These are phyloP conservation scores for Knoxdaviesia proteae DNA, from an alignment of 2,329 filamentous ascomycete species.

Conservation along the genomic window DNA sequence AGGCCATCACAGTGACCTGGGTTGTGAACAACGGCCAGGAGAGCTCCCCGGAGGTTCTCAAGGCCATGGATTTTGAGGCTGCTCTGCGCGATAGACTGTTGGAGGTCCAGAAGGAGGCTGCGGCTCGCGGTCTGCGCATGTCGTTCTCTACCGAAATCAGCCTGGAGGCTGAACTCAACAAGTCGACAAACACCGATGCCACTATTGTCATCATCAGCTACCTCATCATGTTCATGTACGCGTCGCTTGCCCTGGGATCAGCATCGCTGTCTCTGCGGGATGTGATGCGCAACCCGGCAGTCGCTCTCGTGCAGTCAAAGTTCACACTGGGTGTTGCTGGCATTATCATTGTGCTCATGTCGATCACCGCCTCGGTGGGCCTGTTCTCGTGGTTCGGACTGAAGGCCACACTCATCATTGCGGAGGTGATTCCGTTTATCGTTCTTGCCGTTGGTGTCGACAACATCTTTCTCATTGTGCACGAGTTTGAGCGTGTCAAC, in stretches of 20 bases:
- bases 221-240: slow-evolving; percentile 96
- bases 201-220: slow-evolving; percentile 96
- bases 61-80: slow-evolving; percentile 77
- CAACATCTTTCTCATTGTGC: slow-evolving; percentile 96
- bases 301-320: slow-evolving; percentile 83
- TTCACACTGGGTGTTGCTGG: slow-evolving; percentile 88
- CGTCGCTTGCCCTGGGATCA: slow-evolving; percentile 77
- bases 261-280: slow-evolving; percentile 61
- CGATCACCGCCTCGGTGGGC: slow-evolving; percentile 84
- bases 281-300: slow-evolving; percentile 60
- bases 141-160: slow-evolving; percentile 95
- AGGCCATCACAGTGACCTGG: slow-evolving; percentile 80
- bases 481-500: slow-evolving; percentile 93
- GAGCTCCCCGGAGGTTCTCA: slow-evolving; percentile 45
- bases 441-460: slow-evolving; percentile 92
- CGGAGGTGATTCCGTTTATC: slow-evolving; percentile 94
- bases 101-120: slow-evolving; percentile 62
- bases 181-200: slow-evolving; percentile 93
- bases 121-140: slow-evolving; percentile 55
- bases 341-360: slow-evolving; percentile 93
- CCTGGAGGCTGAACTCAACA: slow-evolving; percentile 87
- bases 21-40: slow-evolving; percentile 75
- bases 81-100: slow-evolving; percentile 54
- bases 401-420: slow-evolving; percentile 92
- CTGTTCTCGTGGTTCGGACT: slow-evolving; percentile 81